Evolutionary conservation across 2,329 filamentous ascomycete species (phyloP).

Genomic region (Alternaria gaisen): DNA sequence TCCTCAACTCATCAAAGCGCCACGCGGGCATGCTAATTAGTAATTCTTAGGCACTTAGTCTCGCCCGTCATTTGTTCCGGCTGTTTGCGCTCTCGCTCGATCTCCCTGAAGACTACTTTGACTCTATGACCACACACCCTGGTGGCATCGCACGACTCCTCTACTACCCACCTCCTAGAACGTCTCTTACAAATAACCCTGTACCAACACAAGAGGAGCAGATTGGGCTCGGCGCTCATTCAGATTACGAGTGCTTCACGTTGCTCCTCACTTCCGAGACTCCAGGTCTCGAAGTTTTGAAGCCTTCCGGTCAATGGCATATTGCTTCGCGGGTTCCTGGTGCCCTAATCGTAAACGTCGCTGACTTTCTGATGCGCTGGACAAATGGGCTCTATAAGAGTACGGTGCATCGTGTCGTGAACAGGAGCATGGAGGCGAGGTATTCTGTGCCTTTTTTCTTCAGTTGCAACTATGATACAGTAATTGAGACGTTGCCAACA

Average conservation of each 20-base stretch:
- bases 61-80: constrained; percentile 53
- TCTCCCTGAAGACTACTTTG: constrained; percentile 52
- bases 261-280: constrained; percentile 41
- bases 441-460: constrained; percentile 61
- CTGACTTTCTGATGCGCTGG: constrained; percentile 61
- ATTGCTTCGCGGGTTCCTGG: constrained; percentile 51
- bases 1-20: background rate
- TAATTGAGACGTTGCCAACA: constrained; percentile 51
- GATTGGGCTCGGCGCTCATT: constrained; percentile 53
- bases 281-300: constrained; percentile 47
- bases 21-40: background rate
- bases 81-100: constrained; percentile 53
- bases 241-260: constrained; percentile 48
- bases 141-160: constrained; percentile 53
- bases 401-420: constrained; percentile 61
- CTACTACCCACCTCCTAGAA: constrained; percentile 50
- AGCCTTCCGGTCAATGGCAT: constrained; percentile 43
- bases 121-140: constrained; percentile 52
- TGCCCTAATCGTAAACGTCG: constrained; percentile 63
- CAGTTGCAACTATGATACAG: constrained; percentile 52
- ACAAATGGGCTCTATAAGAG: constrained; percentile 61
- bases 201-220: constrained; percentile 25
- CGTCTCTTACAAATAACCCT: constrained; percentile 17
- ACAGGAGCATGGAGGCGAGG: constrained; percentile 50
- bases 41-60: constrained; percentile 39